A percentile compares a stretch with the other conserved stretches of the same genome.
phyloP scores from a whole-genome alignment of 192 early-diverging fungal species.

The Coemansia nantahalensis region DNA sequence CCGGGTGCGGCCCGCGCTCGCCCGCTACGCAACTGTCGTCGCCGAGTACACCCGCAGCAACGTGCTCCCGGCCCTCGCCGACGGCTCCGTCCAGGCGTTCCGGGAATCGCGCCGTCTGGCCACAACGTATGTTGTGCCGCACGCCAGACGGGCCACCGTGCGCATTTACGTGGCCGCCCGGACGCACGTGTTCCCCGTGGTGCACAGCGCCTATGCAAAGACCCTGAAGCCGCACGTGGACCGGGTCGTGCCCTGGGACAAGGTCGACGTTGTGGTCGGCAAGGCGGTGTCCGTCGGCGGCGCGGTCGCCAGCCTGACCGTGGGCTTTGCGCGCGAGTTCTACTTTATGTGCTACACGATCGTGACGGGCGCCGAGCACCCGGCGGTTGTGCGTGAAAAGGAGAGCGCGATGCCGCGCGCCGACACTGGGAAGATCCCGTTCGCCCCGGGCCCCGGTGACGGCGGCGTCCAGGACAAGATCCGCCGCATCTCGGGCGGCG shows the following conservation, averaged over 20 bases:
- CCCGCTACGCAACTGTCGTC: constrained; percentile 23
- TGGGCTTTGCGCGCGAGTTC: constrained; percentile 31
- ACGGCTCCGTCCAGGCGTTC: constrained; percentile 18
- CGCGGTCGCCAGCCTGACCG: constrained; percentile 2
- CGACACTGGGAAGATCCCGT: constrained; percentile 1
- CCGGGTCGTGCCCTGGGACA: constrained; percentile 49
- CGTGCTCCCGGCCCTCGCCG: constrained; percentile 30
- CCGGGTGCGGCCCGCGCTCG: constrained; percentile 37
- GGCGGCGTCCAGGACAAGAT: constrained; percentile 24
- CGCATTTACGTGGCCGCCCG: constrained; percentile 16
- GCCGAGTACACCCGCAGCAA: constrained; percentile 25
- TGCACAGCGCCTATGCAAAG: constrained; percentile 14
- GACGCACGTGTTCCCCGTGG: constrained; percentile 25
- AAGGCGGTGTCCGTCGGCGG: background rate
- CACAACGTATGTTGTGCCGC: constrained; percentile 22
- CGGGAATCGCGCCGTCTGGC: constrained; percentile 19
- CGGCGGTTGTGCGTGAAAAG: constrained; percentile 9
- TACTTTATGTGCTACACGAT: constrained; percentile 52
- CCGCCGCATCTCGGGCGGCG: constrained; percentile 30
- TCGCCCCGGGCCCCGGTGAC: constrained; percentile 1
- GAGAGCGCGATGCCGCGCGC: no score
- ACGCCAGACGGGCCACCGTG: constrained; percentile 22
- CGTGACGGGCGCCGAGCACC: constrained; percentile 41
- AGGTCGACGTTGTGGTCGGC: constrained; percentile 8
- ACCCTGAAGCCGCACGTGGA: constrained; percentile 45